phyloP scores from a whole-genome alignment of 345 rosid species.

The Salix udensis region DNA sequence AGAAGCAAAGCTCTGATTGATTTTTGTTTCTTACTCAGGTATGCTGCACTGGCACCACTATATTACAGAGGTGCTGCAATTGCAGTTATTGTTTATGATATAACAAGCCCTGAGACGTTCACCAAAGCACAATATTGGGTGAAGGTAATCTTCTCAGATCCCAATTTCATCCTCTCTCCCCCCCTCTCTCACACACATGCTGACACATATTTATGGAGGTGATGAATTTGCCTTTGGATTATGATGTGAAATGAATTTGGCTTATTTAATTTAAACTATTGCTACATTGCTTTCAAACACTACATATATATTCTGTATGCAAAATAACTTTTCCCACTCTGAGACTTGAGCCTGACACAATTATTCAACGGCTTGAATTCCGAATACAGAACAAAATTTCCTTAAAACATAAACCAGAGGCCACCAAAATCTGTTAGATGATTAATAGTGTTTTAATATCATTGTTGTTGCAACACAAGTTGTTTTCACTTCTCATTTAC shows the following conservation, averaged over 20 bases:
- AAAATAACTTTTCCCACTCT: neutral
- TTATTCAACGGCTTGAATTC: neutral
- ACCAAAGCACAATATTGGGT: constrained; percentile 96
- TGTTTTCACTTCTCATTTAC: neutral
- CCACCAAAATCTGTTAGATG: neutral
- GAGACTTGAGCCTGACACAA: neutral
- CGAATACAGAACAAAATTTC: neutral
- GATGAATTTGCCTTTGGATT: neutral
- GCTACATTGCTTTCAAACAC: neutral
- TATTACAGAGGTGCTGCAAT: constrained; percentile 97
- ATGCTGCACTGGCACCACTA: constrained; percentile 96
- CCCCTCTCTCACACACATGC: neutral
- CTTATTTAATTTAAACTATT: too few species aligned
- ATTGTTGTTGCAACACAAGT: neutral
- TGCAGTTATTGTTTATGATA: constrained; percentile 92
- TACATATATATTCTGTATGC: neutral
- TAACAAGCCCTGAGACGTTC: constrained; percentile 90
- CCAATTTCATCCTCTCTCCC: neutral
- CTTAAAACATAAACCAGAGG: neutral
- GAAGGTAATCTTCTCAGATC: constrained; percentile 50
- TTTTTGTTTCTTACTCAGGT: constrained; percentile 38
- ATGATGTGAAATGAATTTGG: neutral
- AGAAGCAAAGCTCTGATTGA: neutral
- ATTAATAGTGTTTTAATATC: neutral
- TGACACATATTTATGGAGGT: neutral